A percentile compares a stretch with the other conserved stretches of the same genome.
Evolutionary conservation across 306 rosid genomes (phyloP).

Genomic region (Prosopis cineraria): DNA sequence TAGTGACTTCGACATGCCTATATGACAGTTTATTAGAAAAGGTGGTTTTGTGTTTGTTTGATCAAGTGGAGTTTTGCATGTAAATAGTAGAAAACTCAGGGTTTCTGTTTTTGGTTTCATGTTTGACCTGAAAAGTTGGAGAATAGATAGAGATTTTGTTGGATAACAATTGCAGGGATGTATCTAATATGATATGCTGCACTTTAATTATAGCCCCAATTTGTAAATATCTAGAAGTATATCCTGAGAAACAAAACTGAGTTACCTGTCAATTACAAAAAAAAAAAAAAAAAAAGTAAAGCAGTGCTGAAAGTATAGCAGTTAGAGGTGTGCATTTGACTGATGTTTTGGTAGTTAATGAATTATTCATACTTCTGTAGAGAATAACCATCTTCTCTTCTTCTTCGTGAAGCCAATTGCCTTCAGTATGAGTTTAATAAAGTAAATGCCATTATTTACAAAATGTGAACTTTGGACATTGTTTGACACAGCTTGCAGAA

Average conservation of each 20-base stretch:
- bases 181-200: not conserved
- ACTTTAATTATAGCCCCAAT: not conserved
- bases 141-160: not conserved
- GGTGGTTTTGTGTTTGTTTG: slow-evolving; percentile 16
- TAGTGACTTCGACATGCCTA: slow-evolving; percentile 22
- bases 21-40: slow-evolving; percentile 30
- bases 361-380: slow-evolving; percentile 9
- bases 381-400: slow-evolving; percentile 9
- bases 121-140: slow-evolving; percentile 7
- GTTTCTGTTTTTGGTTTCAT: not conserved
- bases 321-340: slow-evolving; percentile 18
- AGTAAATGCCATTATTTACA: slow-evolving; percentile 10
- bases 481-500: not conserved
- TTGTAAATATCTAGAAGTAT: slow-evolving; percentile 17
- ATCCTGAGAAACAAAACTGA: not conserved
- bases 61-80: slow-evolving; percentile 3
- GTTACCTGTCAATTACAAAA: slow-evolving; percentile 6
- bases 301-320: slow-evolving; percentile 4
- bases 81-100: not conserved
- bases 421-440: not conserved
- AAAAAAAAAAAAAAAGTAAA: slow-evolving; percentile 7
- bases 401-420: not conserved
- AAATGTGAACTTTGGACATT: not conserved
- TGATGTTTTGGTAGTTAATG: slow-evolving; percentile 14
- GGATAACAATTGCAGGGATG: slow-evolving; percentile 8